Conservation (phyloP, 2,329 filamentous ascomycete genomes). For the Escovopsis sp. region DNA sequence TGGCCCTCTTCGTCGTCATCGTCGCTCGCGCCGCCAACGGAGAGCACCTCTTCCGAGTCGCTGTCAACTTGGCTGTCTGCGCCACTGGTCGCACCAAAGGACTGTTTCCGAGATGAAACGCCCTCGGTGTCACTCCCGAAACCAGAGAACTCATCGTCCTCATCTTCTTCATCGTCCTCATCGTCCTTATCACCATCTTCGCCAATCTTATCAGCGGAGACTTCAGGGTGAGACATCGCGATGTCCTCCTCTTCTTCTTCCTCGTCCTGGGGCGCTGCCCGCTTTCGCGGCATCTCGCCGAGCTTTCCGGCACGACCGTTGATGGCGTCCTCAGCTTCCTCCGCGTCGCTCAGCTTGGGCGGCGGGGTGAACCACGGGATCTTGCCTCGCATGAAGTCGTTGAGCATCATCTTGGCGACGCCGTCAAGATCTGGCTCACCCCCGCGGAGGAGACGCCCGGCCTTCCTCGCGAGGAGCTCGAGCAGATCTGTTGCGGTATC, state of each 20-base stretch:
- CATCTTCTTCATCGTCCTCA: conserved; percentile 17
- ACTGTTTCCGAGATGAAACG: conserved; percentile 15
- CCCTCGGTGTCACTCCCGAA: conserved; percentile 22
- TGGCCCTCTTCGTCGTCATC: conserved; percentile 15
- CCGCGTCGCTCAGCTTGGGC: conserved; percentile 32
- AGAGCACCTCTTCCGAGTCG: conserved; percentile 23
- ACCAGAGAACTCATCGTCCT: conserved; percentile 21
- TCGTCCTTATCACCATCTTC: conserved; percentile 14
- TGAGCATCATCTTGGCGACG: conserved; percentile 91
- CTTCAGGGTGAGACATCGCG: conserved; percentile 16
- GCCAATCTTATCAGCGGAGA: conserved; percentile 6
- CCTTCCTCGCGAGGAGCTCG: conserved; percentile 73
- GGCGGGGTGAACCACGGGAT: conserved; percentile 91
- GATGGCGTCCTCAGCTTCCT: conserved; percentile 33
- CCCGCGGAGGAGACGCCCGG: conserved; percentile 70
- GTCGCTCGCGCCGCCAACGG: conserved; percentile 17
- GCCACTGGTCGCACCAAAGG: conserved; percentile 14
- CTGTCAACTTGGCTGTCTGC: conserved; percentile 25
- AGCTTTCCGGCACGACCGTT: conserved; percentile 62
- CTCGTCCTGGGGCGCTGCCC: conserved; percentile 41
- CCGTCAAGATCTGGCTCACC: conserved; percentile 93
- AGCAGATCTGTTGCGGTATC: conserved; percentile 67
- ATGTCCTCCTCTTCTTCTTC: conserved; percentile 31
- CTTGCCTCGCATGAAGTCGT: conserved; percentile 89
- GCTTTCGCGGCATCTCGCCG: conserved; percentile 77